Evolutionary conservation across 352 stramenopile genomes (phyloP).

Genomic region (Phytopythium ostracodes): DNA sequence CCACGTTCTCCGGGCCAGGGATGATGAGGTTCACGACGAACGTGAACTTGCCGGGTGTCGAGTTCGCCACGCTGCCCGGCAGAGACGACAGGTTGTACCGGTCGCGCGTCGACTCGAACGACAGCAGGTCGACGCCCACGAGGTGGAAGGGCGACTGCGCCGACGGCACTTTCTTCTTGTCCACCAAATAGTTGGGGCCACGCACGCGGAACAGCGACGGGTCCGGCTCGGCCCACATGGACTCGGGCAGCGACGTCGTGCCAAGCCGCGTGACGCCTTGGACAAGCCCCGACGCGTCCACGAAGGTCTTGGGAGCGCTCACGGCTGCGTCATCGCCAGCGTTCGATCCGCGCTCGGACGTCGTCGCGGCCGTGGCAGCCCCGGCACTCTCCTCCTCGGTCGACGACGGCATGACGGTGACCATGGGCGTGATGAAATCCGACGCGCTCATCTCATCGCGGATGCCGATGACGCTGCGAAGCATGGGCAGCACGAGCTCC

Average conservation of each 20-base stretch:
- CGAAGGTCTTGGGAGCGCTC: constrained; percentile 21
- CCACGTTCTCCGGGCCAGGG: constrained; percentile 68
- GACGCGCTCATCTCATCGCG: constrained; percentile 79
- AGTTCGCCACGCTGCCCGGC: constrained; percentile 68
- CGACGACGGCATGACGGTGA: constrained; percentile 41
- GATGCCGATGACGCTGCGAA: constrained; percentile 80
- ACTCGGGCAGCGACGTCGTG: constrained; percentile 68
- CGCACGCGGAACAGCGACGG: constrained; percentile 79
- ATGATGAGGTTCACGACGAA: constrained; percentile 92
- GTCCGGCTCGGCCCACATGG: constrained; percentile 85
- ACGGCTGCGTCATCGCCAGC: neutral
- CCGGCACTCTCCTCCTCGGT: constrained; percentile 5
- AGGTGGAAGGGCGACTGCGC: constrained; percentile 68
- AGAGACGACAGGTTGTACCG: constrained; percentile 77
- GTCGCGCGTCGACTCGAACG: constrained; percentile 65
- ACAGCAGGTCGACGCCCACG: constrained; percentile 77
- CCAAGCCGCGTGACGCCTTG: constrained; percentile 54
- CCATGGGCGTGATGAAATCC: constrained; percentile 85
- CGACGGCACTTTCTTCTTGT: constrained; percentile 88
- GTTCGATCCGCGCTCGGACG: constrained; percentile 1
- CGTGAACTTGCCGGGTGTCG: constrained; percentile 64
- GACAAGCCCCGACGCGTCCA: constrained; percentile 61
- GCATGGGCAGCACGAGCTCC: constrained; percentile 81
- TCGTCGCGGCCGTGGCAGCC: neutral
- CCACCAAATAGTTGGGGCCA: constrained; percentile 83